These are phyloP conservation scores for Saccharomyces jurei DNA, from an alignment of 805 yeast species.

Conservation along the genomic window DNA sequence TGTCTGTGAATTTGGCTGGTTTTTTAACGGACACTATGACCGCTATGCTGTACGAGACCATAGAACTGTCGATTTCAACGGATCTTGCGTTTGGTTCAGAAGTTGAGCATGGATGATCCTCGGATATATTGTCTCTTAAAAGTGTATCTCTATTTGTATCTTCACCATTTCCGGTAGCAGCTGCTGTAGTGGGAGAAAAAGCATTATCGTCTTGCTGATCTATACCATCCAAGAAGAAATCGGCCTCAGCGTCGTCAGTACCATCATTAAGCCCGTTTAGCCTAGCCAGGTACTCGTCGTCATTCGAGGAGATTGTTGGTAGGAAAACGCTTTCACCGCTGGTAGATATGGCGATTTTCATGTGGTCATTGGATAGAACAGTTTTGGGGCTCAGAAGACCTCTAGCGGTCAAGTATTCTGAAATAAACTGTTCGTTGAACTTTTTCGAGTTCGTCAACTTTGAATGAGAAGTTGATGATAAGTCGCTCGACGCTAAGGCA, in stretches of 20 bases:
- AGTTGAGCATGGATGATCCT: not conserved
- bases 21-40: constrained; percentile 39
- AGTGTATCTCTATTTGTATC: not conserved
- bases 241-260: constrained; percentile 3
- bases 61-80: constrained; percentile 10
- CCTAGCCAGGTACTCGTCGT: constrained; percentile 28
- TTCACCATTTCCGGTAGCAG: not conserved
- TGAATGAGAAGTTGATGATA: not conserved
- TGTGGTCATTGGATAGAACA: constrained; percentile 9
- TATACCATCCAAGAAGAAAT: not conserved
- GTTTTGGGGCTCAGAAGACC: constrained; percentile 22
- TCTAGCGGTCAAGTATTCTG: constrained; percentile 21
- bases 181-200: not conserved
- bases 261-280: constrained; percentile 18
- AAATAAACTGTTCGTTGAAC: constrained; percentile 6
- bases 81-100: not conserved
- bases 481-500: not conserved
- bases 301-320: constrained; percentile 28
- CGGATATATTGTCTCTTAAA: not conserved
- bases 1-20: constrained; percentile 32
- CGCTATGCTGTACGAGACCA: constrained; percentile 46
- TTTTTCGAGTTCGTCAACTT: not conserved
- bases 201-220: not conserved
- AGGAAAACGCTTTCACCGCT: constrained; percentile 32
- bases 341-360: constrained; percentile 26